Conservation (phyloP, 164 flowering plant genomes). For the Vitis cinerea region DNA sequence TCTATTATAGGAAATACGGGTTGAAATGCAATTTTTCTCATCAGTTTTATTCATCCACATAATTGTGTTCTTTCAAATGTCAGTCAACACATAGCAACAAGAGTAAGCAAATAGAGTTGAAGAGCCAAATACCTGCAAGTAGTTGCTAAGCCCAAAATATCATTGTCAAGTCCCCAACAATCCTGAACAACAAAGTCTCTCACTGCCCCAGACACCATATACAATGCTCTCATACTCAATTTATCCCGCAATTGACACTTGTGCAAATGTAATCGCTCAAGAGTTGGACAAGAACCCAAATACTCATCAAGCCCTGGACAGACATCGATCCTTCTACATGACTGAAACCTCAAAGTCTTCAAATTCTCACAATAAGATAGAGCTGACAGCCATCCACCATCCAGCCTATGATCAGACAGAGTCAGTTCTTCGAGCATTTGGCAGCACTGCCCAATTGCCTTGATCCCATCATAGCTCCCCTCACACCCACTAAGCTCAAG, state of each 20-base stretch:
- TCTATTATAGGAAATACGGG: too few relatives aligned
- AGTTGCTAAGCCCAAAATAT: slow-evolving; percentile 55
- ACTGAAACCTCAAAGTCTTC: slow-evolving; percentile 73
- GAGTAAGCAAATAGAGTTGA: background rate
- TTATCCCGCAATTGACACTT: slow-evolving; percentile 79
- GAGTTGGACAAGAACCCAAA: slow-evolving; percentile 65
- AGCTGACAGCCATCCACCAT: slow-evolving; percentile 85
- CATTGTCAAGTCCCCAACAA: slow-evolving; percentile 90
- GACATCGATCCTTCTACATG: slow-evolving; percentile 69
- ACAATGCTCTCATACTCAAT: slow-evolving; percentile 54
- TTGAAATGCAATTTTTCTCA: too few relatives aligned
- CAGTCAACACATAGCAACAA: too few relatives aligned
- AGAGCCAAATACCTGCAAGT: slow-evolving; percentile 57
- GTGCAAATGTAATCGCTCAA: slow-evolving; percentile 73
- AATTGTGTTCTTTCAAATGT: too few relatives aligned
- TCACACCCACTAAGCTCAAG: slow-evolving; percentile 86
- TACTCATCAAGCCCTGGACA: slow-evolving; percentile 61
- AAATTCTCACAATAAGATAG: slow-evolving; percentile 74
- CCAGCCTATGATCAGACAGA: slow-evolving; percentile 72
- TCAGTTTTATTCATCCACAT: too few relatives aligned
- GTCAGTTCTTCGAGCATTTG: slow-evolving; percentile 87
- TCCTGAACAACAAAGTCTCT: slow-evolving; percentile 65
- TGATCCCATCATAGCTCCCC: slow-evolving; percentile 94
- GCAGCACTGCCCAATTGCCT: slow-evolving; percentile 89
- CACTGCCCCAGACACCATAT: slow-evolving; percentile 55